Evolutionary conservation across 306 rosid genomes (phyloP).

Genomic region (Lagenaria siceraria): DNA sequence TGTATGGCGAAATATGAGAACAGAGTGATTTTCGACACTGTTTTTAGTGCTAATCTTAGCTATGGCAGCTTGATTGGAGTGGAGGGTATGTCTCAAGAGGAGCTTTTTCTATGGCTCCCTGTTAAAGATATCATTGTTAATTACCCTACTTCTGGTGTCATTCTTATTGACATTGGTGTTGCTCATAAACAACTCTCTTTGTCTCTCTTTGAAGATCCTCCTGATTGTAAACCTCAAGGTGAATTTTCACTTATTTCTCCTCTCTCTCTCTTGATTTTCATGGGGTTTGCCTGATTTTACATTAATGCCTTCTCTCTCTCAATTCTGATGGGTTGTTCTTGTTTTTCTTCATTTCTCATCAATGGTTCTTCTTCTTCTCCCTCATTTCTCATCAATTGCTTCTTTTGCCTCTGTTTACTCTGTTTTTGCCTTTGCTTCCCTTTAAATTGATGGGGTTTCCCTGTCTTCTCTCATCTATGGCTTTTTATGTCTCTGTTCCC

Average conservation of each 20-base stretch:
- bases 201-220: constrained; percentile 89
- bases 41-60: constrained; percentile 65
- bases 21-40: constrained; percentile 54
- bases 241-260: background rate
- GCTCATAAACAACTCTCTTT: constrained; percentile 76
- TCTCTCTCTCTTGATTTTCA: background rate
- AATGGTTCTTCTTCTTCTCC: background rate
- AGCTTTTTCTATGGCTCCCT: constrained; percentile 78
- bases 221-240: constrained; percentile 64
- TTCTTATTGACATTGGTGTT: constrained; percentile 73
- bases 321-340: background rate
- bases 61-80: constrained; percentile 79
- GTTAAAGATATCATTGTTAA: constrained; percentile 74
- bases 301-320: background rate
- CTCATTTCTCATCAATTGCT: background rate
- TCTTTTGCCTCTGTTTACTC: background rate
- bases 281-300: background rate
- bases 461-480: no score
- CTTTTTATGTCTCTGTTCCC: no score
- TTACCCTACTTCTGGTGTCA: constrained; percentile 68
- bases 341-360: background rate
- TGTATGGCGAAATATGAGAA: constrained; percentile 73
- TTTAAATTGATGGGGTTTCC: background rate
- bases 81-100: constrained; percentile 69
- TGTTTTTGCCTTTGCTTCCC: background rate